Percentiles rank a stretch among this genome's conserved stretches.
These are phyloP conservation scores for Calonectria multiphialidica DNA, from an alignment of 2,329 filamentous ascomycete genomes.

Conservation along the genomic window DNA sequence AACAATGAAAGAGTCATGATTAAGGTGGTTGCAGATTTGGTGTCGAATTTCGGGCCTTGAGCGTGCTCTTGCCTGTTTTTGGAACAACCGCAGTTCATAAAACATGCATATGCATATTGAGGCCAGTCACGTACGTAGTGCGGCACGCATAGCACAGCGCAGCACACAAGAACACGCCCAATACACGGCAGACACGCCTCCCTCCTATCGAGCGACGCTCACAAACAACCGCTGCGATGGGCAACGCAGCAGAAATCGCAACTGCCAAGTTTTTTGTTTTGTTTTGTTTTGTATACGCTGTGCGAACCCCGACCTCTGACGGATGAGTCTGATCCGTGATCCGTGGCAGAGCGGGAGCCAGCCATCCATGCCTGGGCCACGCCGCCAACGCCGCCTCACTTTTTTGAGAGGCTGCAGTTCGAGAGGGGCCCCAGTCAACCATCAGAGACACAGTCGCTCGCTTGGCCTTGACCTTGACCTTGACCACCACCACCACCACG, in stretches of 20 bases:
- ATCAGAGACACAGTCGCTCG: not conserved
- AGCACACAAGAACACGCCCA: not conserved
- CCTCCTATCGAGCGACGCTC: not conserved
- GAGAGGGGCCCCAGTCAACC: constrained; percentile 1
- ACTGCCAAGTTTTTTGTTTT: not conserved
- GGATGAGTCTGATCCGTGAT: not conserved
- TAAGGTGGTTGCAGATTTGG: not conserved
- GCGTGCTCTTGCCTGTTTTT: not conserved
- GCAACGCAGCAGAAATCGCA: not conserved
- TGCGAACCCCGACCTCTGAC: not conserved
- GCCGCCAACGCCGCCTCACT: constrained; percentile 34
- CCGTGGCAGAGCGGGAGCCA: constrained; percentile 27
- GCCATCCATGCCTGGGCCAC: constrained; percentile 20
- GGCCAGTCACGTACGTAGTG: not conserved
- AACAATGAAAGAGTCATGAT: not conserved
- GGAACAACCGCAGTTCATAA: constrained; percentile 1
- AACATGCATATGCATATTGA: constrained; percentile 13
- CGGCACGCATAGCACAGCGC: not conserved
- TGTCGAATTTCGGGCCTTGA: not conserved
- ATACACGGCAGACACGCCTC: constrained; percentile 5
- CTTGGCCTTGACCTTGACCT: not conserved
- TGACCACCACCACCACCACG: not conserved
- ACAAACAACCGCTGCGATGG: not conserved
- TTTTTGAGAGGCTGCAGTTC: constrained; percentile 15
- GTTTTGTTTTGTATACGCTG: not conserved